A percentile compares a stretch with the other conserved stretches of the same genome.
Evolutionary conservation across 306 rosid species (phyloP).

Genomic region (Sicyos edulis): DNA sequence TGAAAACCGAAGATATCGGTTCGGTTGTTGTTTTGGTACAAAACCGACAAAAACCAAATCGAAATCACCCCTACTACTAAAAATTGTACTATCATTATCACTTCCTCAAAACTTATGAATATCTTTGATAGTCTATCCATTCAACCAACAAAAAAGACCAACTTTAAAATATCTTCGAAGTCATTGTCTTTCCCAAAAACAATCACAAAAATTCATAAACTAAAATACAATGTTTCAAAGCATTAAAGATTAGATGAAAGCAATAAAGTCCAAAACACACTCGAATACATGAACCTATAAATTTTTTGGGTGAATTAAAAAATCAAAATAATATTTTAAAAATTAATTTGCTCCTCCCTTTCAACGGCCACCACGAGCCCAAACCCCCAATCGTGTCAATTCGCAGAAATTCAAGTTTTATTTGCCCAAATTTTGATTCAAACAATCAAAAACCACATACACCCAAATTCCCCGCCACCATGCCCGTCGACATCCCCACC

Average conservation of each 20-base stretch:
- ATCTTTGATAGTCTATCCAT: background rate
- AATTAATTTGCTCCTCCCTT: background rate
- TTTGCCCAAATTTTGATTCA: constrained; percentile 15
- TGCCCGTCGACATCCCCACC: constrained; percentile 15
- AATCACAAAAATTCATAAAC: background rate
- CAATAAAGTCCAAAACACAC: background rate
- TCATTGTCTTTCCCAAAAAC: background rate
- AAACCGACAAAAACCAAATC: too few species aligned
- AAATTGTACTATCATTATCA: too few species aligned
- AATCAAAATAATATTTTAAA: background rate
- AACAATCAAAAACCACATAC: constrained; percentile 15
- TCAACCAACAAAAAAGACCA: background rate
- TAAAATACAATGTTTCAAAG: background rate
- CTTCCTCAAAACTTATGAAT: too few species aligned
- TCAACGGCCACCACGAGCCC: background rate
- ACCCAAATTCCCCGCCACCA: constrained; percentile 34
- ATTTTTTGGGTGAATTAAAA: background rate
- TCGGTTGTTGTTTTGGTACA: too few species aligned
- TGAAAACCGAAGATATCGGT: too few species aligned
- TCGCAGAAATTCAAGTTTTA: background rate
- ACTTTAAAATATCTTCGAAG: background rate
- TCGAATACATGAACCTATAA: background rate
- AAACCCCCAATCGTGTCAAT: background rate
- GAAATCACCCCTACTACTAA: too few species aligned
- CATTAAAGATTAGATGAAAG: background rate